phyloP scores from a whole-genome alignment of 1,139 yeast species.

The Debaryomyces psychrophilus region DNA sequence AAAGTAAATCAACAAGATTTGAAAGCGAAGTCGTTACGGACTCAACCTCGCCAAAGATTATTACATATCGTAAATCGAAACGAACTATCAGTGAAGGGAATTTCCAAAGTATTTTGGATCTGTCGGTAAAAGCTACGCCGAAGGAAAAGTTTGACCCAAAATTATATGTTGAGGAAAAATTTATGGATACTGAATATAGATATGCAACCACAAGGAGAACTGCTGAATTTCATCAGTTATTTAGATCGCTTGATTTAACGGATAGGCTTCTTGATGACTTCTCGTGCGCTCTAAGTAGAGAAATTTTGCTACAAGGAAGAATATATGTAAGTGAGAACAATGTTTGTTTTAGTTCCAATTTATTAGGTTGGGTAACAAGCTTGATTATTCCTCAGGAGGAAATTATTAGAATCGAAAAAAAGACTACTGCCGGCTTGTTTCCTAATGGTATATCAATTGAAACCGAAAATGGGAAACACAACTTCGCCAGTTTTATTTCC shows the following conservation, averaged over 20 bases:
- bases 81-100: slow-evolving; percentile 38
- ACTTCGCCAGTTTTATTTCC: slow-evolving; percentile 85
- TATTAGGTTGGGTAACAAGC: slow-evolving; percentile 91
- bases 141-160: slow-evolving; percentile 35
- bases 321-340: slow-evolving; percentile 79
- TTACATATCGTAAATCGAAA: slow-evolving; percentile 49
- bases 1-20: neutral
- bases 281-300: slow-evolving; percentile 87
- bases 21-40: slow-evolving; percentile 5
- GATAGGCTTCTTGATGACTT: slow-evolving; percentile 83
- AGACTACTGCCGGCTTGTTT: slow-evolving; percentile 82
- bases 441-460: slow-evolving; percentile 88
- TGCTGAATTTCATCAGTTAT: slow-evolving; percentile 76
- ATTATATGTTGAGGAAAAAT: slow-evolving; percentile 43
- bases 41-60: slow-evolving; percentile 46
- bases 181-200: slow-evolving; percentile 38
- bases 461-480: slow-evolving; percentile 67
- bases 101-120: slow-evolving; percentile 25
- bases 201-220: slow-evolving; percentile 74
- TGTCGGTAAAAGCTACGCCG: slow-evolving; percentile 22
- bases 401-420: slow-evolving; percentile 73
- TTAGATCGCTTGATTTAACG: slow-evolving; percentile 65
- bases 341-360: slow-evolving; percentile 87
- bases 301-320: slow-evolving; percentile 89
- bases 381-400: slow-evolving; percentile 74